These are phyloP conservation scores for Pulicaria dysenterica DNA, from an alignment of 129 eudicot genomes.

Conservation along the genomic window DNA sequence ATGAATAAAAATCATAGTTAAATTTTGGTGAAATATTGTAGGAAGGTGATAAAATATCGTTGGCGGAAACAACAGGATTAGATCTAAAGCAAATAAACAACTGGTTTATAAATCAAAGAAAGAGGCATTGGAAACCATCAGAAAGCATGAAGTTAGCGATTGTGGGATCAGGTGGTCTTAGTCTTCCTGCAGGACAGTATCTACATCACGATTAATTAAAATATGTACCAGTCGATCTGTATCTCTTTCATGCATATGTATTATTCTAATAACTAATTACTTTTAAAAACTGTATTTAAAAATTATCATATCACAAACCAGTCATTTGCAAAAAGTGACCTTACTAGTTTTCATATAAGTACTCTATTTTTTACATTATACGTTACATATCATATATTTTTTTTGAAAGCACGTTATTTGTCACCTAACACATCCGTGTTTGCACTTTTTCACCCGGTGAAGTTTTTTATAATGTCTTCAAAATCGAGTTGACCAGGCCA, in stretches of 20 bases:
- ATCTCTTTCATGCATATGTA: conserved; percentile 18
- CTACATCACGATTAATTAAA: conserved; percentile 41
- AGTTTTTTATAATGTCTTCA: no score
- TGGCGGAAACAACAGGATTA: conserved; percentile 78
- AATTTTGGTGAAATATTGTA: conserved; percentile 22
- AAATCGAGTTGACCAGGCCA: no score
- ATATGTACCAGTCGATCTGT: no score
- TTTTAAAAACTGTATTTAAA: no score
- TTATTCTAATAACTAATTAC: background rate
- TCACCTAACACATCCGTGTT: no score
- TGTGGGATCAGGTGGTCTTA: conserved; percentile 35
- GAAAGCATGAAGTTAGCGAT: conserved; percentile 82
- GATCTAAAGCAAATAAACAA: conserved; percentile 91
- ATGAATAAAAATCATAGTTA: background rate
- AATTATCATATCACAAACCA: no score
- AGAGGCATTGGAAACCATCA: conserved; percentile 90
- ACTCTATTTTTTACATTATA: no score
- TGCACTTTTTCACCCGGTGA: no score
- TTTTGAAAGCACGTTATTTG: no score
- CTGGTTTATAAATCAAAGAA: conserved; percentile 91
- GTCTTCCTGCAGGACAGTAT: conserved; percentile 55
- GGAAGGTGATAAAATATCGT: conserved; percentile 77
- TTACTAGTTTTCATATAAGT: no score
- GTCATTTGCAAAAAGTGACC: no score
- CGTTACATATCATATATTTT: no score